Base-by-base conservation (phyloP, 768 basidiomycete species). In the Russula dissimulans region DNA sequence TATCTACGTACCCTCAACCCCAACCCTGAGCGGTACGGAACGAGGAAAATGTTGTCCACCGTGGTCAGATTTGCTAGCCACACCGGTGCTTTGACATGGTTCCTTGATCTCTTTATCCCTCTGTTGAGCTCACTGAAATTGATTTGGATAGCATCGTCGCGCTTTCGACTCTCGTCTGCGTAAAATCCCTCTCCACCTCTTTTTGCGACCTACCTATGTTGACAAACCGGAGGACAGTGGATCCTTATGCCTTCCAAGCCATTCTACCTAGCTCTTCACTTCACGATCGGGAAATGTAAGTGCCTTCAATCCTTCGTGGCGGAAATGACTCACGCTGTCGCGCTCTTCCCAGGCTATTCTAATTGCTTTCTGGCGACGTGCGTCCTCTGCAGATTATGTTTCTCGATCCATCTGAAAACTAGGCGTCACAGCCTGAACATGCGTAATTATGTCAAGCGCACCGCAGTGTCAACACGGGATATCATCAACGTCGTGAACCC, bases 21-120 rank as follows among this genome's bases (percentile, higher is more conserved):
- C 53, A 47, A 59, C 36, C 59, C 36, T 15, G 62, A 55, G 11
- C 9, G 56, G 10, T 51, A 34, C 31, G 41, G 39, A 41, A 48
- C 62, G 26, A 54, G 18, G 32, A 61, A 48, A 42, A 61, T 61
- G 59, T 17, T 63, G n/a, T 45, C 54, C 12, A 53, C 45, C 44
- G 42, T 63, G 39, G 54, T 63, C 41, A 53, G 17, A 32, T 56
- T 61, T 15, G 49, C 62, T 3, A 59, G 61, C 36, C 56, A 47
- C 48, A 61, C 56, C 22, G 59, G 62, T 9, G 59, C 17, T 26
- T 46, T 63, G 53, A 63, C 62, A 50, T 63, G 62, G 59, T 63
- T 18, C 32, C 10, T 48, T 38, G 2, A 11, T 10, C 15, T 15
- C 10, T 10, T 47, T 32, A 34, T 43, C 10, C 14, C 2, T 4